Evolutionary conservation across 73 alveolate species (phyloP), one percentile per base, ranked within the genome.

Genomic region (Uronychia setigera): DNA sequence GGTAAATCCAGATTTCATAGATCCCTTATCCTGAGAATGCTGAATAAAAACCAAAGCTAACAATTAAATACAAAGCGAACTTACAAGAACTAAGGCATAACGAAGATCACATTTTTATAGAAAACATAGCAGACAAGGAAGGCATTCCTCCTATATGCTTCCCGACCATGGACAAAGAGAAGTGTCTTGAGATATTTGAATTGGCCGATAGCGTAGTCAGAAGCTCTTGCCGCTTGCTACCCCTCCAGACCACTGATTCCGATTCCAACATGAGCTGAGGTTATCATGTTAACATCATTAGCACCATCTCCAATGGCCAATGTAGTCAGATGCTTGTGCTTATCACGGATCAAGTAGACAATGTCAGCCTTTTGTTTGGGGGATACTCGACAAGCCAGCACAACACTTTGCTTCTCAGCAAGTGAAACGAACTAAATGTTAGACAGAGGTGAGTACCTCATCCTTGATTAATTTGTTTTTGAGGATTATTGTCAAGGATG

Each of bases 291-390:
- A 1, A 97, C 99, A 88, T 97, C 99, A 88, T 97, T 97, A 27
- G 99, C 99, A 29, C 99, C 99, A 93, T 97, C 99, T 11, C 99
- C 99, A 1, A 97, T 97, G 31, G 99, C 98, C 60, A 97, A 87
- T 32, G 99, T 94, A 33, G 96, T 88, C 13, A 83, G 90, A 46
- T 90, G 89, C 28, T 97, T 95, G 67, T 87, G 79, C 34, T 78
- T 60, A 78, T 89, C 94, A 26, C 76, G 60, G 19, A 88, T 85
- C 28, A 81, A 32, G 33, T 74, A 89, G 25, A 97, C 99, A 81
- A 97, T 87, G 76, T 95, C 96, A 1, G 99, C 98, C 67, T 97
- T 97, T 89, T 97, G 96, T 33, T 87, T 96, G 0, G 99, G 99
- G 0, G 97, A 76, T 0, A 97, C 99, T 79, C 98, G 82, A 80